Percentiles rank a stretch among this genome's conserved stretches.
phyloP scores from a whole-genome alignment of 129 eudicot species.

The carrot (Daucus carota) region DNA sequence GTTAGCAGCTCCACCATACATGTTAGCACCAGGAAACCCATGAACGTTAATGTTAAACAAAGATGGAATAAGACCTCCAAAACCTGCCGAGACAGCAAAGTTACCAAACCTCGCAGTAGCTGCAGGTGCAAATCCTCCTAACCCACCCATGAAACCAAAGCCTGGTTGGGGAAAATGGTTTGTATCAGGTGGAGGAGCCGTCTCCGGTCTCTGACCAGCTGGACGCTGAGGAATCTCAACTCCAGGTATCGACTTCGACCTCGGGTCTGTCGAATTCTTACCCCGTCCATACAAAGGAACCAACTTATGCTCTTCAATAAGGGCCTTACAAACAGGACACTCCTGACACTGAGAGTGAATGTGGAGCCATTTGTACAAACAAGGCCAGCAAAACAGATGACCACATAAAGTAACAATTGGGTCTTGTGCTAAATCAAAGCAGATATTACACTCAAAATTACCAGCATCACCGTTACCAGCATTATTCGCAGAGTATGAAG shows the following conservation, averaged over 20 bases:
- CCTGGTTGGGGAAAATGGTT: slow-evolving; percentile 53
- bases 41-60: slow-evolving; percentile 63
- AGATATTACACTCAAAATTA: slow-evolving; percentile 78
- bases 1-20: slow-evolving; percentile 41
- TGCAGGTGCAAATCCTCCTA: slow-evolving; percentile 66
- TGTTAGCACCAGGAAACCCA: slow-evolving; percentile 39
- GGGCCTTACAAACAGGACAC: slow-evolving; percentile 83
- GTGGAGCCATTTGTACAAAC: slow-evolving; percentile 82
- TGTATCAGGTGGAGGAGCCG: slow-evolving; percentile 72
- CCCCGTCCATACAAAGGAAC: slow-evolving; percentile 84
- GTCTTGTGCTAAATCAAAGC: slow-evolving; percentile 83
- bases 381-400: slow-evolving; percentile 90
- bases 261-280: slow-evolving; percentile 65
- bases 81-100: slow-evolving; percentile 46
- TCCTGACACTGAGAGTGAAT: slow-evolving; percentile 67
- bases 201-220: slow-evolving; percentile 73
- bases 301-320: slow-evolving; percentile 54
- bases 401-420: slow-evolving; percentile 81
- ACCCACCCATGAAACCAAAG: slow-evolving; percentile 56
- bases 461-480: slow-evolving; percentile 56
- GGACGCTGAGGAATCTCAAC: slow-evolving; percentile 74
- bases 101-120: slow-evolving; percentile 70
- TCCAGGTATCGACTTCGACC: slow-evolving; percentile 65
- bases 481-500: slow-evolving; percentile 17
- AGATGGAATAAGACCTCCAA: slow-evolving; percentile 73